A percentile compares a stretch with the other conserved stretches of the same genome.
Conservation (phyloP, 305 asterid genomes). For the Coffea humblotiana region DNA sequence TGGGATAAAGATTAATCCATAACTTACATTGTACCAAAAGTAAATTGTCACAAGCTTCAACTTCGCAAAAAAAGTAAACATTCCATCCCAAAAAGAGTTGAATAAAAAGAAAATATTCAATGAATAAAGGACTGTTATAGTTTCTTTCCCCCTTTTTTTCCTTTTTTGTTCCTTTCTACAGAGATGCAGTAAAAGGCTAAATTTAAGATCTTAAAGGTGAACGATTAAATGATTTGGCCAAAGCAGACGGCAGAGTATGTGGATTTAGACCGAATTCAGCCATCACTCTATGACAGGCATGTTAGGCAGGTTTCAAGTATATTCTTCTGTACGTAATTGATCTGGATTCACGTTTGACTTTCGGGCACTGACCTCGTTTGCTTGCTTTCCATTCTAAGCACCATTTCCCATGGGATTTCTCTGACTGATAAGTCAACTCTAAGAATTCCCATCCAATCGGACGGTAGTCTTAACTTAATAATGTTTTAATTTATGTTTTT, state of each 20-base stretch:
- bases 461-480: too few species aligned
- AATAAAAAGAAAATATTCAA: too few species aligned
- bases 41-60: too few species aligned
- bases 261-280: background rate
- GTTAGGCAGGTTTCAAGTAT: slow-evolving; percentile 4
- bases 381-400: too few species aligned
- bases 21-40: background rate
- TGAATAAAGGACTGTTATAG: background rate
- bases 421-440: too few species aligned
- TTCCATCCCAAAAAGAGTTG: too few species aligned
- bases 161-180: too few species aligned
- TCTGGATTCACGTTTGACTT: background rate
- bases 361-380: background rate
- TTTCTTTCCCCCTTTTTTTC: too few species aligned
- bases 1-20: too few species aligned
- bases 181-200: background rate
- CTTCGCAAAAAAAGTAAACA: background rate
- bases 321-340: slow-evolving; percentile 1
- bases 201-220: background rate
- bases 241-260: slow-evolving; percentile 3
- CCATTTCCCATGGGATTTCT: too few species aligned
- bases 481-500: too few species aligned
- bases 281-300: background rate
- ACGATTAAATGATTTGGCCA: slow-evolving; percentile 8
- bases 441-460: too few species aligned